phyloP scores from a whole-genome alignment of 1,139 yeast species.

The Hansenula anomala region DNA sequence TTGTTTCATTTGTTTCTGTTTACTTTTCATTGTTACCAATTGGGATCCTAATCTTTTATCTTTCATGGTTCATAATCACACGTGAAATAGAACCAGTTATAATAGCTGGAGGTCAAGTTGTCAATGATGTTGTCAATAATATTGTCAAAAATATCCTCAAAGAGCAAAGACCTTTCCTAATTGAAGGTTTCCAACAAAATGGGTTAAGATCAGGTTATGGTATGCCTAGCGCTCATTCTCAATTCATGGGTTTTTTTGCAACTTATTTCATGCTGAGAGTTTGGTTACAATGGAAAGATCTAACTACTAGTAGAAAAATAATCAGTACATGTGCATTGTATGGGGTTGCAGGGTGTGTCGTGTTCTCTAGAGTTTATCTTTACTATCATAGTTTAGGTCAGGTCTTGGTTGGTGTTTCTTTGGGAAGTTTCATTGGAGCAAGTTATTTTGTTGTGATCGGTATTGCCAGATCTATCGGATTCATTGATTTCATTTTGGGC shows the following conservation, averaged over 20 bases:
- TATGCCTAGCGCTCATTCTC: conserved; percentile 97
- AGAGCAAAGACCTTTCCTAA: conserved; percentile 72
- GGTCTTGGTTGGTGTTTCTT: conserved; percentile 63
- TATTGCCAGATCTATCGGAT: conserved; percentile 51
- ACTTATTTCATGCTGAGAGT: conserved; percentile 55
- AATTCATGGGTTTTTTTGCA: conserved; percentile 85
- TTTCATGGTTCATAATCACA: conserved; percentile 77
- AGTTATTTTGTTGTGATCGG: conserved; percentile 51
- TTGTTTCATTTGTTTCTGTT: conserved; percentile 58
- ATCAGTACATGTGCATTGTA: conserved; percentile 20
- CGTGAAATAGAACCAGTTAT: conserved; percentile 84
- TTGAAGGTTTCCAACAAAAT: conserved; percentile 43
- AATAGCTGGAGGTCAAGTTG: conserved; percentile 81
- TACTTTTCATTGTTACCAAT: conserved; percentile 82
- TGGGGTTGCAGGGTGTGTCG: conserved; percentile 44
- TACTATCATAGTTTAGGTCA: conserved; percentile 73
- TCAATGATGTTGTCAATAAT: conserved; percentile 70
- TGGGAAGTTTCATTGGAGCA: conserved; percentile 60
- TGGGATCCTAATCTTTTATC: conserved; percentile 69
- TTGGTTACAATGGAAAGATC: conserved; percentile 35
- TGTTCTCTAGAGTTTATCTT: conserved; percentile 72
- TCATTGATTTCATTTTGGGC: conserved; percentile 52
- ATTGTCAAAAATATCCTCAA: conserved; percentile 57
- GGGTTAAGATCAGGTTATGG: conserved; percentile 64
- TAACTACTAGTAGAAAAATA: conserved; percentile 24